Evolutionary conservation across 148 eudicot genomes (phyloP), one percentile per base, ranked within the genome.

Genomic region (Camellia lanceoleosa): DNA sequence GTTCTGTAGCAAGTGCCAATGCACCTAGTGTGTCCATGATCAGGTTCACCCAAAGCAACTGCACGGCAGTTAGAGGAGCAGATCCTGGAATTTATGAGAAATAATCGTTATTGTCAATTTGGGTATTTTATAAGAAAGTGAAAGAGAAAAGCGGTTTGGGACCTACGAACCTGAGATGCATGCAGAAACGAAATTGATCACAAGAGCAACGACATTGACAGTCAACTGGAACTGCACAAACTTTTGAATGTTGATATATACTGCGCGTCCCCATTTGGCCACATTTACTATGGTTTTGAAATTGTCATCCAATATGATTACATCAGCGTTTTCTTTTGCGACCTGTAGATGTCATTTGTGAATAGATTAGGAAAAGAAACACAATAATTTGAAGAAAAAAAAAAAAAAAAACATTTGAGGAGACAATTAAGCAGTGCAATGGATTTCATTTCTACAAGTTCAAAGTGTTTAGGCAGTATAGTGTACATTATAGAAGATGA

Each of bases 1-100:
- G 96, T 84, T 95, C 97, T 11, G 96, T 95, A 23, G 97, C 98
- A 80, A 95, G 82, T 54, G 98, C 98, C 75, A 95, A 78, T 69
- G 97, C 98, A 62, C 98, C 98, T 74, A 95, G 84, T 10, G 97
- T 95, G 87, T 93, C 98, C 97, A 93, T 95, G 23, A 93, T 95
- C 89, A 95, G 85, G 91, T 94, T 94, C 69, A 94, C 98, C 98
- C 98, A 94, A 55, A 94, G 88, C 83, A 94, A 77, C 82, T 94
- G 98, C 79, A 94, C 98, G 62, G 95, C 95, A 1, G 98, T 92
- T 79, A 94, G 88, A n/a, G 98, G 98, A 83, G 98, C 97, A 80
- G 96, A 85, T 78, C 98, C 98, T 95, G 88, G 51, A 84, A 68
- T 16, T 30, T 5, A 65, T 67, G 44, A 47, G 14, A 5, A 46